Percentiles rank a stretch among this genome's conserved stretches.
Conservation (phyloP, 805 yeast species). For the Priceomyces melissophilus region DNA sequence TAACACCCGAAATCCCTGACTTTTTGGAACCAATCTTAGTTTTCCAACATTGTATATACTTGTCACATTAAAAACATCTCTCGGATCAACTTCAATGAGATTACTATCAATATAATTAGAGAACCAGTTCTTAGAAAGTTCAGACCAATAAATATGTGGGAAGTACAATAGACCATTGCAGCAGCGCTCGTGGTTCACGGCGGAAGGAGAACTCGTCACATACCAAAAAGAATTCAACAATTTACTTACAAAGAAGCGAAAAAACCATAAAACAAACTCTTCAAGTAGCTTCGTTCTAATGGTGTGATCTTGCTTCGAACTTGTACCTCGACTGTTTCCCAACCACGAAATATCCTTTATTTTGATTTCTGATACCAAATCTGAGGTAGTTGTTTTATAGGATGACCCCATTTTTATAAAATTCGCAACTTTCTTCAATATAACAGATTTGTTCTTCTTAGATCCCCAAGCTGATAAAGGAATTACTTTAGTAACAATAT, state of each 20-base stretch:
- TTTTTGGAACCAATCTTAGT: conserved; percentile 58
- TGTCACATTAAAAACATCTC: neutral
- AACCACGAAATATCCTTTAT: conserved; percentile 56
- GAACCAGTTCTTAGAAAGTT: conserved; percentile 40
- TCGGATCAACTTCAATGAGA: conserved; percentile 19
- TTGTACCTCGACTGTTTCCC: conserved; percentile 23
- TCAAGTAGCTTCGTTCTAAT: conserved; percentile 34
- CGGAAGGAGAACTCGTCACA: conserved; percentile 48
- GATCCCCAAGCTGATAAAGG: conserved; percentile 56
- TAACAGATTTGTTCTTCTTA: conserved; percentile 39
- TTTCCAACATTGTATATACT: conserved; percentile 29
- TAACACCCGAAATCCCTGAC: conserved; percentile 55
- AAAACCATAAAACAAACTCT: conserved; percentile 57
- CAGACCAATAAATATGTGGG: conserved; percentile 57
- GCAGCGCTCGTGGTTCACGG: conserved; percentile 26
- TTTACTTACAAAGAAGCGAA: conserved; percentile 41
- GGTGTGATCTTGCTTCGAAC: conserved; percentile 41
- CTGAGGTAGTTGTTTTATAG: conserved; percentile 29
- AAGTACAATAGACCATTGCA: conserved; percentile 41
- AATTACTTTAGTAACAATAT: conserved; percentile 45
- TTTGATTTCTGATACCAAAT: conserved; percentile 33
- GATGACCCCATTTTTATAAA: conserved; percentile 36
- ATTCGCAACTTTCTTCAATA: conserved; percentile 33
- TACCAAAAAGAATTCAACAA: conserved; percentile 58
- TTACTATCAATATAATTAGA: conserved; percentile 37